Conservation (phyloP, 139 green algal species). For the Volvox africanus region DNA sequence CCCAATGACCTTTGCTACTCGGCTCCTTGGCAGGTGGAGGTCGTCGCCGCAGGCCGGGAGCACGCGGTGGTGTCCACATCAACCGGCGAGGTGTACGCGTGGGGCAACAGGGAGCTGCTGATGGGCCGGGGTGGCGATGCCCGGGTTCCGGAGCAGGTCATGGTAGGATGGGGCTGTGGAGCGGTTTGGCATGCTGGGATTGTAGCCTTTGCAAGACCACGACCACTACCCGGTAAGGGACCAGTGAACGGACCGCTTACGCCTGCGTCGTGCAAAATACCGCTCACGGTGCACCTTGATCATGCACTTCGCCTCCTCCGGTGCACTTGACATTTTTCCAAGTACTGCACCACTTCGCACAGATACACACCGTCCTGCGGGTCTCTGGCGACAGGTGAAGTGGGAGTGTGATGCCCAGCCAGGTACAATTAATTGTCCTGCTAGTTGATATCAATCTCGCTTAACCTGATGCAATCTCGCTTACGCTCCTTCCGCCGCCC, state of each 20-base stretch:
- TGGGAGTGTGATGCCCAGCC: neutral
- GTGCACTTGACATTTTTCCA: neutral
- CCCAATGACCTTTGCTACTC: neutral
- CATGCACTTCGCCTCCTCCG: no score
- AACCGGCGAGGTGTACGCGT: constrained; percentile 61
- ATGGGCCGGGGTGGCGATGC: constrained; percentile 6
- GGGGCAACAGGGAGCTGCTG: constrained; percentile 49
- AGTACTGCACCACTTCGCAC: neutral
- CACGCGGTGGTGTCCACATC: constrained; percentile 65
- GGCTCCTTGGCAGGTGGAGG: constrained; percentile 31
- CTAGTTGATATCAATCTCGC: neutral
- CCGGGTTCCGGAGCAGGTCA: constrained; percentile 12
- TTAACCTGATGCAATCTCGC: neutral
- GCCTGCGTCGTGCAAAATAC: no score
- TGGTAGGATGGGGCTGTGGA: neutral
- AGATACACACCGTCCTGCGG: neutral
- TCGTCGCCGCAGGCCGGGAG: constrained; percentile 69
- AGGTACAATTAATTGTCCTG: neutral
- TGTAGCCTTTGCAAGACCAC: neutral
- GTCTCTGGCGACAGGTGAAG: neutral
- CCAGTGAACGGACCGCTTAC: neutral
- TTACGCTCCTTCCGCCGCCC: neutral
- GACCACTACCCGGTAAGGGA: neutral
- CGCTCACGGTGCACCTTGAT: no score
- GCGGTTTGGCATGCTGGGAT: neutral